Conservation (phyloP, 1,284 basidiomycete genomes). For the Ceratobasidium sp. region DNA sequence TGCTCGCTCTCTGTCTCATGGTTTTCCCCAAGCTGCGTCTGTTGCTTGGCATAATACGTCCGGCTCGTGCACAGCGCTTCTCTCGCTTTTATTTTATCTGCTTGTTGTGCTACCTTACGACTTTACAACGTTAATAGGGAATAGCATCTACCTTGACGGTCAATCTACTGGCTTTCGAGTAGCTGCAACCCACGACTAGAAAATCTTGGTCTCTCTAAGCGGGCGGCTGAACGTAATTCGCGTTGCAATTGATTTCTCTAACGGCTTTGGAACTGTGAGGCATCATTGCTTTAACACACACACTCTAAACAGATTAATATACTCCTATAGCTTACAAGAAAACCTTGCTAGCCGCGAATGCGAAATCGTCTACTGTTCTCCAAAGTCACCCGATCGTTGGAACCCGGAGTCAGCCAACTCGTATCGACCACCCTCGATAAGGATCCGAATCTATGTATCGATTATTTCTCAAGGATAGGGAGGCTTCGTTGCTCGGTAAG, state of each 20-base stretch:
- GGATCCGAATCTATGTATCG: slow-evolving; percentile 62
- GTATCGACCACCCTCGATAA: slow-evolving; percentile 60
- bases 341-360: slow-evolving; percentile 58
- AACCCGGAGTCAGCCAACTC: slow-evolving; percentile 66
- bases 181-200: slow-evolving; percentile 43
- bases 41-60: too few relatives aligned
- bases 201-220: slow-evolving; percentile 59
- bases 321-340: slow-evolving; percentile 58
- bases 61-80: background rate
- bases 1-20: too few relatives aligned
- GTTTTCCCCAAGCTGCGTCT: too few relatives aligned
- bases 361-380: slow-evolving; percentile 44
- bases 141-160: slow-evolving; percentile 37
- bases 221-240: slow-evolving; percentile 72
- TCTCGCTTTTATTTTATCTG: background rate
- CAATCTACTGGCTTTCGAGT: slow-evolving; percentile 37
- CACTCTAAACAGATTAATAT: background rate
- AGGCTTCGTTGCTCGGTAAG: slow-evolving; percentile 60
- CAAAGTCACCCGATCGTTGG: slow-evolving; percentile 60
- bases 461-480: slow-evolving; percentile 69
- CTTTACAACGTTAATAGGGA: background rate
- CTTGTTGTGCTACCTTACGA: background rate
- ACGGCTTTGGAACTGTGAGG: slow-evolving; percentile 58
- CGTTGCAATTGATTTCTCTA: slow-evolving; percentile 64
- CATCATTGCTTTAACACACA: background rate